Percentiles rank a stretch among this genome's conserved stretches.
Evolutionary conservation across 768 basidiomycete genomes (phyloP).

Genomic region (Xerocomellus amylosporus): DNA sequence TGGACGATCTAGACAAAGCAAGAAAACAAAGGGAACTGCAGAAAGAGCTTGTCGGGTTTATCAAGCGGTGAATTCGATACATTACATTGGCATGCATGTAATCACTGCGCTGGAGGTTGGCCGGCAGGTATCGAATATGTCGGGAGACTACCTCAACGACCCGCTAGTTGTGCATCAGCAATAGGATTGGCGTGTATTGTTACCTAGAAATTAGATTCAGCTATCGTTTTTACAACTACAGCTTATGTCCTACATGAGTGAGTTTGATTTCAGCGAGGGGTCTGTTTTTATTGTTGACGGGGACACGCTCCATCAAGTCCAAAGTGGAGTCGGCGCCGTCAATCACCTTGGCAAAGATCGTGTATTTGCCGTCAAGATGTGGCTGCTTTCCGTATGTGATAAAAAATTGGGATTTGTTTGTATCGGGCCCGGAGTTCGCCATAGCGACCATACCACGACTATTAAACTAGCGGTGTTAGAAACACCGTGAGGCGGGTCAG

Average conservation of each 20-base stretch:
- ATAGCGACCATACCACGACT: slow-evolving; percentile 92
- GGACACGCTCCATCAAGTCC: slow-evolving; percentile 89
- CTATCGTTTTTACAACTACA: not conserved
- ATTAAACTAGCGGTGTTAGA: slow-evolving; percentile 70
- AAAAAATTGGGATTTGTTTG: slow-evolving; percentile 92
- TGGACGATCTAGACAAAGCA: slow-evolving; percentile 81
- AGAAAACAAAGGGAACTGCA: slow-evolving; percentile 81
- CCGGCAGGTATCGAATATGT: not conserved
- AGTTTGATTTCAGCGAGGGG: slow-evolving; percentile 85
- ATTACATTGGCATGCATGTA: slow-evolving; percentile 9
- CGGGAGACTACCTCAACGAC: slow-evolving; percentile 19
- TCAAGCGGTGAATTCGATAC: slow-evolving; percentile 54
- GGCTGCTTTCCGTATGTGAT: slow-evolving; percentile 90
- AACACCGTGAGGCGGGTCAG: not conserved
- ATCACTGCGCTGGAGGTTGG: slow-evolving; percentile 5
- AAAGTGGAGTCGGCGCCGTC: slow-evolving; percentile 94
- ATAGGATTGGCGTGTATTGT: slow-evolving; percentile 95
- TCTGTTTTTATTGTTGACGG: slow-evolving; percentile 87
- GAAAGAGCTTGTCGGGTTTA: slow-evolving; percentile 85
- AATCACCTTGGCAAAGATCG: slow-evolving; percentile 97
- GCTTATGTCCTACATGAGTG: slow-evolving; percentile 54
- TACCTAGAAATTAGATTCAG: slow-evolving; percentile 43
- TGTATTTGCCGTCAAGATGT: slow-evolving; percentile 92
- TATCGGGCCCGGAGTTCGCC: slow-evolving; percentile 94
- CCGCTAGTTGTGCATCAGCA: slow-evolving; percentile 59